Evolutionary conservation across 208 protist genomes (phyloP).

Genomic region (Lotmaria passim): DNA sequence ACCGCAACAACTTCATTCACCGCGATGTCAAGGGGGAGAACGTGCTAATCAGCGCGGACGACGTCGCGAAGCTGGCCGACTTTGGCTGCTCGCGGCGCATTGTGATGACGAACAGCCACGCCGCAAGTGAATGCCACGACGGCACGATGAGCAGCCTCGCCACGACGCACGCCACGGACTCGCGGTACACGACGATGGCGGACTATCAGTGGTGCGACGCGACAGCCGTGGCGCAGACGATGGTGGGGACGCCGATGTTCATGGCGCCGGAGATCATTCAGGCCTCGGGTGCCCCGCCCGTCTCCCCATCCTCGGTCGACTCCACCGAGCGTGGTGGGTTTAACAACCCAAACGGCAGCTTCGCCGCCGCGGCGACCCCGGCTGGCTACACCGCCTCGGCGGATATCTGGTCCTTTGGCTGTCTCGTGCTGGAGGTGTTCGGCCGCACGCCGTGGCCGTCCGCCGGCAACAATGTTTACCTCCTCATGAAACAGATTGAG

Average conservation of each 20-base stretch:
- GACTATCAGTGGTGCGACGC: constrained; percentile 40
- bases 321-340: not conserved
- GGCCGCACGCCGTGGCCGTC: constrained; percentile 70
- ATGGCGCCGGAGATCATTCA: constrained; percentile 89
- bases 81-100: constrained; percentile 93
- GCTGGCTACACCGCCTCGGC: constrained; percentile 68
- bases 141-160: constrained; percentile 23
- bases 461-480: constrained; percentile 47
- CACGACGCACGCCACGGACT: constrained; percentile 28
- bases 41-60: constrained; percentile 75
- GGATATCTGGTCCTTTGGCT: constrained; percentile 90
- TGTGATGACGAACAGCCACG: constrained; percentile 43
- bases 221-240: constrained; percentile 60
- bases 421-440: constrained; percentile 80
- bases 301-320: constrained; percentile 2
- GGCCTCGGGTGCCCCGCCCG: constrained; percentile 13
- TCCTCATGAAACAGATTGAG: constrained; percentile 78
- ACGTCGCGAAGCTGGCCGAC: constrained; percentile 92
- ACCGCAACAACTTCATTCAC: constrained; percentile 79
- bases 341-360: constrained; percentile 3
- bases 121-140: constrained; percentile 10
- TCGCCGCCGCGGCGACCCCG: constrained; percentile 3
- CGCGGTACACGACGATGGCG: constrained; percentile 27
- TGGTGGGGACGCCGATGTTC: constrained; percentile 86
- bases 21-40: constrained; percentile 91